Evolutionary conservation across 2,329 filamentous ascomycete species (phyloP), one percentile per base, ranked within the genome.

Genomic region (Penicillium sp.): DNA sequence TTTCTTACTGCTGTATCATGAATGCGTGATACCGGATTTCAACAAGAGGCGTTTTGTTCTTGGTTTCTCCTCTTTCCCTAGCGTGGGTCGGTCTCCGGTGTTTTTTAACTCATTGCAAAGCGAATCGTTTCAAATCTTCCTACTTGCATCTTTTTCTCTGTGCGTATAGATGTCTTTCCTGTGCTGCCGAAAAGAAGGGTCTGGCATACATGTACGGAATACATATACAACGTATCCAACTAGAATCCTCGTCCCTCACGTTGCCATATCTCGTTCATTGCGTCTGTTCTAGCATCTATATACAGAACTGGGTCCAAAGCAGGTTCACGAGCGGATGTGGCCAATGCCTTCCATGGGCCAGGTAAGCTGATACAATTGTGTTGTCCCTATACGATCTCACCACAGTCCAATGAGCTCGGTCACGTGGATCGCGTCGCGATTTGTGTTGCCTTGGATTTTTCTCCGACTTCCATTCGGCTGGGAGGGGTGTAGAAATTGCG

Each of bases 11-110:
- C 48, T 40, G 38, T 40, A 40, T 40, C 38, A 40, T 21, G 7
- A 18, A 18, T 16, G 29, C 34, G 58, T 57, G 50, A 56, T 55
- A 55, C 34, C 40, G 43, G 39, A 43, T 48, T 34, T 27, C 44
- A 52, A 54, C 59, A 60, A 52, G 44, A 45, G 62, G 60, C 56
- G 62, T 64, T 57, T 32, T 55, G 60, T 64, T 57, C 34, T 45
- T 24, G 36, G 22, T 27, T 6, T 47, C 3, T 47, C 16, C 7
- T 34, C 38, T 52, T 52, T n/a, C 14, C 29, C 18, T 36, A 53
- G 50, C 50, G 50, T 52, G 44, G 50, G 50, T 43, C 11, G 36
- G 50, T 34, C 48, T 48, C 27, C 21, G 48, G 49, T 43, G 49
- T 52, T 39, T 40, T 24, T 24, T 13, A 32, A 47, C 18, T 47